phyloP scores from a whole-genome alignment of 257 asterid species.

The Marsdenia floribunda region DNA sequence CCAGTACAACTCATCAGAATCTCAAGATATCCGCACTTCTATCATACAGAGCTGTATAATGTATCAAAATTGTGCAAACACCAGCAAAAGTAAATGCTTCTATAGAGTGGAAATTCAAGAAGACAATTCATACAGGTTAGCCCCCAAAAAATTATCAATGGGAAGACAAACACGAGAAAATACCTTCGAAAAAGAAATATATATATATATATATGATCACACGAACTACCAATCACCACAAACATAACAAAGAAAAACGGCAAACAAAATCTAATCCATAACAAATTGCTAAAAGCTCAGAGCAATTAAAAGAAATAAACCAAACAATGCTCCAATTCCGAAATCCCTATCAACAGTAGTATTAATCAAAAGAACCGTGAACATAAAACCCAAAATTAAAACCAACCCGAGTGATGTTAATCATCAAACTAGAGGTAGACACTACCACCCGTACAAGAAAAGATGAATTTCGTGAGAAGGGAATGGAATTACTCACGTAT shows the following conservation, averaged over 20 bases:
- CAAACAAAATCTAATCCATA: not conserved
- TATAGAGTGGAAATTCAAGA: not conserved
- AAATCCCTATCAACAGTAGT: not conserved
- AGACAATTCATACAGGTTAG: not conserved
- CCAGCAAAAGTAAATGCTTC: not conserved
- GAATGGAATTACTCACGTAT: slow-evolving; percentile 52
- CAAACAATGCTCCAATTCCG: not conserved
- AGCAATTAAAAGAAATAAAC: not conserved
- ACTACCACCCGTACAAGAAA: not conserved
- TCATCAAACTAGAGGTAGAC: not conserved
- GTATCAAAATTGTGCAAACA: slow-evolving; percentile 9
- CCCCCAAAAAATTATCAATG: not conserved
- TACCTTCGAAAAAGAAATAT: not conserved
- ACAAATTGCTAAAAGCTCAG: not conserved
- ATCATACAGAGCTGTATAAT: slow-evolving; percentile 6
- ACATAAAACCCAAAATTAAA: not conserved
- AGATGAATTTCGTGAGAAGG: not conserved
- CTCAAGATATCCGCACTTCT: slow-evolving; percentile 13
- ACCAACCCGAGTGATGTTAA: not conserved
- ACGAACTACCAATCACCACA: not conserved
- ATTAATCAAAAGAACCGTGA: not conserved
- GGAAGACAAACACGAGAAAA: not conserved
- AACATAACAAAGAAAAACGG: not conserved
- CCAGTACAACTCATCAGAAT: slow-evolving; percentile 36
- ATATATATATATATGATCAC: not conserved